Base-by-base conservation (phyloP, 208 protist genomes). In the Trypanosoma caninum region DNA sequence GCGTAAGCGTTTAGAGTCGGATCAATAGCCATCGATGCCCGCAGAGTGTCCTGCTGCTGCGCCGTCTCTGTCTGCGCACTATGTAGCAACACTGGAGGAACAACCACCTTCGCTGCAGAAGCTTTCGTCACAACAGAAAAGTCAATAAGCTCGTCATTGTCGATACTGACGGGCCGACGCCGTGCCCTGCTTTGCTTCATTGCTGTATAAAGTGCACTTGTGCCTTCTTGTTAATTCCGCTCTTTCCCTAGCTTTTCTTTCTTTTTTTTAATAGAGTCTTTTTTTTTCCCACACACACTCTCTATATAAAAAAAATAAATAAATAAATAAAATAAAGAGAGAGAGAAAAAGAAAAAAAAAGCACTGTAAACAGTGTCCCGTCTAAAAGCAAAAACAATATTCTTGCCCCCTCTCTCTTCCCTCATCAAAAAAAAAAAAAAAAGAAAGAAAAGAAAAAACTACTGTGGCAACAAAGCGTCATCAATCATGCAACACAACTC, bases 71-170 rank as follows among this genome's bases (percentile, higher is more conserved):
- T 13, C 9, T 20, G 14, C 23, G 23, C 23, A 30, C 16, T 27
- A n/a, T 53, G 55, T 51, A 51, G 48, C 35, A 58, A 45, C 31
- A 23, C 53, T 31, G 59, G 18, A 34, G 72, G 60, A 30, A 46
- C 51, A 41, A 42, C 7, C 22, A n/a, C 46, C 34, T 22, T 57
- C 31, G 41, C 16, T 38, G 10, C 20, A 9, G 42, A 31, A 16
- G 41, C 33, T 20, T 48, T 61, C 40, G 1, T 13, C 48, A 89
- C 67, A 3, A 37, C 27, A 3, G 86, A 89, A 60, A 90, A 93
- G 72, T 93, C 86, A 65, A 93, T 88, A 2, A 25, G 14, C 6
- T 70, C 72, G 45, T 79, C 74, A 69, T 86, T 58, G 22, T 89
- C 82, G 33, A 93, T 76, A 52, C 48, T 69, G 9, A 91, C 60